Conservation (phyloP, 257 asterid species). For the Thymus quinquecostatus region DNA sequence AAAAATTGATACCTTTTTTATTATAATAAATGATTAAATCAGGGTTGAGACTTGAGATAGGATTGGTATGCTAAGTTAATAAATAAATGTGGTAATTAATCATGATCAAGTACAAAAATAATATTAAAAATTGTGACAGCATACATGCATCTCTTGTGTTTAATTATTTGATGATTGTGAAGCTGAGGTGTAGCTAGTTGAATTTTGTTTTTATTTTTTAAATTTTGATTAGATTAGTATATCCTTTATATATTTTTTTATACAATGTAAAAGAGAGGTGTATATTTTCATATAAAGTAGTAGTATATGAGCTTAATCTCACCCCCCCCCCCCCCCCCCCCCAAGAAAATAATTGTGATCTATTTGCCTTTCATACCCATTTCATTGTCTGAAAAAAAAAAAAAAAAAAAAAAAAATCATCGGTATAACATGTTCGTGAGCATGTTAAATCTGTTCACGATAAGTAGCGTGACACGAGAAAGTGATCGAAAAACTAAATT, state of each 20-base stretch:
- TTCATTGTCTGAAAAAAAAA: too few relatives aligned
- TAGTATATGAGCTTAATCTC: too few relatives aligned
- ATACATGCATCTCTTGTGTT: slow-evolving; percentile 30
- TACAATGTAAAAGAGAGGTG: too few relatives aligned
- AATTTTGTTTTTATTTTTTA: slow-evolving; percentile 28
- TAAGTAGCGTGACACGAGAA: too few relatives aligned
- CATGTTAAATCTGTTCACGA: too few relatives aligned
- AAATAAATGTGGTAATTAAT: slow-evolving; percentile 30
- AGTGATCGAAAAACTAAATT: neutral
- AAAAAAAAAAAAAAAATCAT: too few relatives aligned
- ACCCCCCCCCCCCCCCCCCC: too few relatives aligned
- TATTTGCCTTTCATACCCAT: too few relatives aligned
- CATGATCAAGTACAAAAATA: neutral
- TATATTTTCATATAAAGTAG: too few relatives aligned
- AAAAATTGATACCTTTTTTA: neutral
- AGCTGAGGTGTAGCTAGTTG: slow-evolving; percentile 32
- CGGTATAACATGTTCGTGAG: too few relatives aligned
- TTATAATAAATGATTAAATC: slow-evolving; percentile 12
- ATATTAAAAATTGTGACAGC: neutral
- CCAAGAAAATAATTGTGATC: too few relatives aligned
- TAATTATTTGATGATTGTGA: slow-evolving; percentile 31
- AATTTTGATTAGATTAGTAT: slow-evolving; percentile 1
- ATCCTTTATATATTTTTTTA: neutral
- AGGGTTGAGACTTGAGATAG: slow-evolving; percentile 7
- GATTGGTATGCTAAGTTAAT: slow-evolving; percentile 15